Conservation (phyloP, 352 stramenopile genomes). For the Phytophthora ramorum region DNA sequence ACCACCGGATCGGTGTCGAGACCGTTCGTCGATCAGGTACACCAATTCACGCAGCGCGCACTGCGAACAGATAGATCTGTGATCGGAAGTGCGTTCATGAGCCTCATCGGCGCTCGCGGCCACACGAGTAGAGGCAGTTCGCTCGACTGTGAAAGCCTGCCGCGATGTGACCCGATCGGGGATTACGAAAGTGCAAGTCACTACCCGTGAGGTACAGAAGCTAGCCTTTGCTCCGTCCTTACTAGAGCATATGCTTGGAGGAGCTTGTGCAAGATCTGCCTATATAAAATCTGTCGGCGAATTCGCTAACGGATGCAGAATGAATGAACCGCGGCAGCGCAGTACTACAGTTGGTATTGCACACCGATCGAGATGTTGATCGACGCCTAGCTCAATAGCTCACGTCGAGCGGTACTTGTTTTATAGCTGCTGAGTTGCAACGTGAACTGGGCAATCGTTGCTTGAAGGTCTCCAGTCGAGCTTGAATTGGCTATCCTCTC, state of each 20-base stretch:
- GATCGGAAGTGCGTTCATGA: conserved; percentile 20
- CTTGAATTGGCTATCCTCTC: too few relatives aligned
- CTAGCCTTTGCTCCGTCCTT: conserved; percentile 28
- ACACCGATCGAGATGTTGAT: too few relatives aligned
- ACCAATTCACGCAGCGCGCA: neutral
- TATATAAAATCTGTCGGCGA: neutral
- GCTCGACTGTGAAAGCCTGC: conserved; percentile 17
- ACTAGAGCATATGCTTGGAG: conserved; percentile 32
- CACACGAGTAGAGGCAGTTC: conserved; percentile 38
- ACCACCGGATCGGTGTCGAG: conserved; percentile 9
- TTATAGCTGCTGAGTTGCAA: too few relatives aligned
- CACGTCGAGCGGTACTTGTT: too few relatives aligned
- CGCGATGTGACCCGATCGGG: conserved; percentile 28
- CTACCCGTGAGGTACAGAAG: conserved; percentile 11
- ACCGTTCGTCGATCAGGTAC: conserved; percentile 7
- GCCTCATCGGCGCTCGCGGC: conserved; percentile 1
- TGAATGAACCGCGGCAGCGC: neutral
- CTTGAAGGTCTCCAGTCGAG: too few relatives aligned
- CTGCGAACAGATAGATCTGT: conserved; percentile 19
- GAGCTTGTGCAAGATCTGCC: conserved; percentile 27
- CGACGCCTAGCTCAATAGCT: too few relatives aligned
- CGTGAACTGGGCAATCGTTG: too few relatives aligned
- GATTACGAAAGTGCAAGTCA: conserved; percentile 27
- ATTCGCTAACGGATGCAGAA: neutral
- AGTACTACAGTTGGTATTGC: too few relatives aligned